phyloP scores from a whole-genome alignment of 2,329 filamentous ascomycete species.

The Cladophialophora carrionii region DNA sequence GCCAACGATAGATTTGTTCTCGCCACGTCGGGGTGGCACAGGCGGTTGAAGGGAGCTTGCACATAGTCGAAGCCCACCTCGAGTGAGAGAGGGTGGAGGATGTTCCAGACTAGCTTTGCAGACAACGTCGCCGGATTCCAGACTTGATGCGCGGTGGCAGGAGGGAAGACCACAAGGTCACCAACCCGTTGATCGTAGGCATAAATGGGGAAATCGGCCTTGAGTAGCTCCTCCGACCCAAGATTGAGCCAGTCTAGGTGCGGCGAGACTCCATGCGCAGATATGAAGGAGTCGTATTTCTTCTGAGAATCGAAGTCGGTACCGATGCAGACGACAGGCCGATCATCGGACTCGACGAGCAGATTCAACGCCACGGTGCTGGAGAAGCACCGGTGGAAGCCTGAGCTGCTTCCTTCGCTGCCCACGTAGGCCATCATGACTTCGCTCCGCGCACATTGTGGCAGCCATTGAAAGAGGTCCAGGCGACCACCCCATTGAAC shows the following conservation, averaged over 20 bases:
- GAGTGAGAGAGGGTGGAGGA: constrained; percentile 44
- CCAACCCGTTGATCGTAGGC: constrained; percentile 43
- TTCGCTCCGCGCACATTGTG: constrained; percentile 43
- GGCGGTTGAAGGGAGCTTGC: constrained; percentile 44
- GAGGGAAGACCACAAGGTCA: constrained; percentile 45
- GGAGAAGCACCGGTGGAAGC: constrained; percentile 46
- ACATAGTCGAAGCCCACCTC: constrained; percentile 44
- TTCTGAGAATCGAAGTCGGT: constrained; percentile 44
- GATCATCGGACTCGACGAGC: constrained; percentile 42
- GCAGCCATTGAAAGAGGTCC: constrained; percentile 45
- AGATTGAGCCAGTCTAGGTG: constrained; percentile 46
- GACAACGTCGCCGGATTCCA: constrained; percentile 45
- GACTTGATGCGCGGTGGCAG: constrained; percentile 46
- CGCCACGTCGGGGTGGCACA: constrained; percentile 44
- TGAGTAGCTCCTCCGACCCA: constrained; percentile 39
- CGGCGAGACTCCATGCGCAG: constrained; percentile 42
- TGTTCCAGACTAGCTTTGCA: constrained; percentile 46
- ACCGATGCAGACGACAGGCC: constrained; percentile 43
- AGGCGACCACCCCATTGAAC: constrained; percentile 43
- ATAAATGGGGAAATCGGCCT: constrained; percentile 46
- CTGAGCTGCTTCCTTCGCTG: constrained; percentile 42
- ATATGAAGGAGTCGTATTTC: constrained; percentile 44
- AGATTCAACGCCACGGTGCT: constrained; percentile 45
- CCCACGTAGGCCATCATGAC: constrained; percentile 47
- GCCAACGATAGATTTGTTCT: constrained; percentile 41